These are phyloP conservation scores for Naganishia cerealis DNA, from an alignment of 1,284 basidiomycete species.

Conservation along the genomic window DNA sequence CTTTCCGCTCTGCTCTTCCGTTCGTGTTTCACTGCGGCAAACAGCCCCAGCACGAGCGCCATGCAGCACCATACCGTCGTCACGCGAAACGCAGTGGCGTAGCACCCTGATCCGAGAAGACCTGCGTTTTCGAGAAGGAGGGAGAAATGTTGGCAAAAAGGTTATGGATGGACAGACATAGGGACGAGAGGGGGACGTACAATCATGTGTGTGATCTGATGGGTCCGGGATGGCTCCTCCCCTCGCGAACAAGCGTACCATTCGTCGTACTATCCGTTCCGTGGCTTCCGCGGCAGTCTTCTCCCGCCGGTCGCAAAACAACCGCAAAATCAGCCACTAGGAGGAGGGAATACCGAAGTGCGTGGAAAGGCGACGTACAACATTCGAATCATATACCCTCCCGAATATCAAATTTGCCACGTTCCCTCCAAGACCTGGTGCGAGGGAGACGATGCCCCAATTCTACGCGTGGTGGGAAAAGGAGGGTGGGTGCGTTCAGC, in stretches of 20 bases:
- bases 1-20: conserved; percentile 34
- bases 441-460: conserved; percentile 75
- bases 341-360: not conserved
- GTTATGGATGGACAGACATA: not conserved
- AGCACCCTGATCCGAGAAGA: conserved; percentile 48
- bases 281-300: conserved; percentile 4
- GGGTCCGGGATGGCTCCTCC: conserved; percentile 26
- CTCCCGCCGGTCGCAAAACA: not conserved
- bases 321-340: not conserved
- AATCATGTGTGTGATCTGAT: conserved; percentile 27
- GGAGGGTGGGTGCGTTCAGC: conserved; percentile 46
- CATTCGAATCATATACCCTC: conserved; percentile 71
- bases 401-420: conserved; percentile 82
- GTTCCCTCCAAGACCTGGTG: conserved; percentile 78
- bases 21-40: conserved; percentile 46
- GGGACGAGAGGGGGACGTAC: conserved; percentile 1
- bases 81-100: conserved; percentile 49
- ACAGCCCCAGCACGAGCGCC: conserved; percentile 45
- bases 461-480: conserved; percentile 66
- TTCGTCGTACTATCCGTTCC: not conserved
- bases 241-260: not conserved
- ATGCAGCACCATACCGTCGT: conserved; percentile 43
- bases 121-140: conserved; percentile 34
- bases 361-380: conserved; percentile 41
- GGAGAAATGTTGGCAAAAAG: too few species aligned